Base-by-base conservation (phyloP, 2,329 filamentous ascomycete genomes). In the Alternaria postmessia region DNA sequence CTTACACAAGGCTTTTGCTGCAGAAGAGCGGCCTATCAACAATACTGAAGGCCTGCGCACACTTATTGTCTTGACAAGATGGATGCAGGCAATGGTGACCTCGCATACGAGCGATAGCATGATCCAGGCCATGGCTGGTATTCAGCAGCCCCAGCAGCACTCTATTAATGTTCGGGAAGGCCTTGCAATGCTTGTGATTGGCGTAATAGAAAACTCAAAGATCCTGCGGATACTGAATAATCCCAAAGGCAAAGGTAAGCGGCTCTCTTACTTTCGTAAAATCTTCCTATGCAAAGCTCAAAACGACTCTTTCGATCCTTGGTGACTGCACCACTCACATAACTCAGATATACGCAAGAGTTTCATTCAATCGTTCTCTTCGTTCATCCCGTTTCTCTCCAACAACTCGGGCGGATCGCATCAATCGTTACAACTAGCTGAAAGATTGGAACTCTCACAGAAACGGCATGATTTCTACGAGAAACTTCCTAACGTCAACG, bases 81-180 rank as follows among this genome's bases (percentile, higher is more conserved):
- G 78, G 78, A 80, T 80, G 76, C 73, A 77, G 28, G 70, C 75
- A 7, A 73, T 79, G 73, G 74, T 77, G n/a, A 74, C 75, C 8
- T 75, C 76, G 51, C 76, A 78, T 47, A 77, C 76, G 9, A 78
- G 70, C 62, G 75, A 79, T 41, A 75, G 75, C 11, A 76, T 80
- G 70, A 73, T 79, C 28, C 74, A 80, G 39, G 77, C 76, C 38
- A 77, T 80, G 68, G 61, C 16, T 75, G 81, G 76, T 9, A 75
- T 76, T 24, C 72, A 75, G 82, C 83, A 53, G 82, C 85, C 38
- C 79, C 85, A 53, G 77, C 83, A 38, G 74, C 83, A 88, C 32
- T 88, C 90, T 51, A 85, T 88, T 80, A 87, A 84, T 44, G 82
- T 88, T 2, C 84, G 87, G 20, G 86, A 88, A 46, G 89, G 87